phyloP scores from a whole-genome alignment of 352 stramenopile species.

The Nothophytophthora sp. region DNA sequence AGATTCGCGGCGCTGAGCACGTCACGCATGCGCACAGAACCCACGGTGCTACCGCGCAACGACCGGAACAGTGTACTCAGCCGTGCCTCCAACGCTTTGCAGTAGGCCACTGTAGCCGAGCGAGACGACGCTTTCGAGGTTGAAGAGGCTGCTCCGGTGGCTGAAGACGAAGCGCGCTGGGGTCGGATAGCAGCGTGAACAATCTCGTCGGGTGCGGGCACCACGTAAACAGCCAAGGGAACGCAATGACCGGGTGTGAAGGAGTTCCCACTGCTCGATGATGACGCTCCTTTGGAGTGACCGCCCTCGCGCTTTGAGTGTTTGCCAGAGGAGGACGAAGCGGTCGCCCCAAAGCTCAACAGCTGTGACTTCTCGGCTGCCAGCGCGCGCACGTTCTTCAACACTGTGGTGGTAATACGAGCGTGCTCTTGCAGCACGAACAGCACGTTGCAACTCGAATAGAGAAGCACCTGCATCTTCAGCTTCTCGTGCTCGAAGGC shows the following conservation, averaged over 20 bases:
- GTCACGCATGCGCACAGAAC: constrained; percentile 56
- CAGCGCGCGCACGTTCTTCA: constrained; percentile 52
- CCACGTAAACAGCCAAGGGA: constrained; percentile 60
- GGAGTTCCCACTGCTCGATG: constrained; percentile 24
- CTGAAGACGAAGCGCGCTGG: constrained; percentile 8
- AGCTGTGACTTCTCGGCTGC: constrained; percentile 62
- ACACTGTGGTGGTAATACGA: constrained; percentile 36
- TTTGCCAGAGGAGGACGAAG: constrained; percentile 27
- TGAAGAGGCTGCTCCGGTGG: not conserved
- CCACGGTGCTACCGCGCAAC: constrained; percentile 51
- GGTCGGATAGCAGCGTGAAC: constrained; percentile 30
- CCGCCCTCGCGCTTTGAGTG: constrained; percentile 33
- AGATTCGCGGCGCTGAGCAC: constrained; percentile 48
- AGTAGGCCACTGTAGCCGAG: constrained; percentile 53
- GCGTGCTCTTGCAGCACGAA: constrained; percentile 48
- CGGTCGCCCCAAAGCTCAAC: constrained; percentile 25
- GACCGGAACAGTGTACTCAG: constrained; percentile 56
- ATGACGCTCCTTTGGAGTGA: constrained; percentile 16
- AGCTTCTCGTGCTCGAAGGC: constrained; percentile 47
- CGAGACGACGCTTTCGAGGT: constrained; percentile 30
- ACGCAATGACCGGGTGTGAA: constrained; percentile 67
- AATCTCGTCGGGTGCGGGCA: constrained; percentile 57
- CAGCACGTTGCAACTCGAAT: constrained; percentile 59
- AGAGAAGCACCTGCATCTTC: constrained; percentile 70
- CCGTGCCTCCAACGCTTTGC: constrained; percentile 59